A percentile compares a stretch with the other conserved stretches of the same genome.
Evolutionary conservation across 2,329 filamentous ascomycete genomes (phyloP).

Genomic region (Dactylonectria estremocensis): DNA sequence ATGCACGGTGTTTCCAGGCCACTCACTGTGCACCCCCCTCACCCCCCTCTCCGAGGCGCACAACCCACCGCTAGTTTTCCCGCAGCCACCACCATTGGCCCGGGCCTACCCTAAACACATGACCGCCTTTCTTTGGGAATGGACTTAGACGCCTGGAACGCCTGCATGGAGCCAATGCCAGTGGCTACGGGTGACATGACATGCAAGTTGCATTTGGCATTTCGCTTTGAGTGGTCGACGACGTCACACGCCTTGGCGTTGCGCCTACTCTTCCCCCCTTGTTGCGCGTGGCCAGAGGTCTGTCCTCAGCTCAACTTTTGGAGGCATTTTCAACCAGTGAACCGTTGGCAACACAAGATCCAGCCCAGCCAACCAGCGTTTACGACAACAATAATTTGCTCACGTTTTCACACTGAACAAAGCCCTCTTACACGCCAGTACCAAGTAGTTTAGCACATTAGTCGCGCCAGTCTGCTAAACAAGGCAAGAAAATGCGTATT

Average conservation of each 20-base stretch:
- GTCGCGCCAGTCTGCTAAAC: background rate
- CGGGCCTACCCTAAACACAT: conserved; percentile 8
- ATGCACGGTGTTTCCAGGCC: background rate
- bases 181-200: background rate
- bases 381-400: background rate
- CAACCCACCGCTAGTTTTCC: conserved; percentile 9
- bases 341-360: background rate
- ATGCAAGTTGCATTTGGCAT: background rate
- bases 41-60: background rate
- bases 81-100: conserved; percentile 2
- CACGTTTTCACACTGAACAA: conserved; percentile 15
- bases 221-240: background rate
- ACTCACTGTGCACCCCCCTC: background rate
- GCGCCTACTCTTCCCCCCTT: background rate
- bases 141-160: background rate
- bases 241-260: conserved; percentile 15
- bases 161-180: background rate
- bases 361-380: background rate
- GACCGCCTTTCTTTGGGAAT: background rate
- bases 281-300: no score
- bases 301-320: no score
- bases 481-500: background rate
- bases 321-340: no score
- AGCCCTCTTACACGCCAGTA: background rate
- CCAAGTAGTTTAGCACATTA: background rate